Percentiles rank a stretch among this genome's conserved stretches.
Conservation (phyloP, 1,284 basidiomycete species). For the Apiotrichum brassicae region DNA sequence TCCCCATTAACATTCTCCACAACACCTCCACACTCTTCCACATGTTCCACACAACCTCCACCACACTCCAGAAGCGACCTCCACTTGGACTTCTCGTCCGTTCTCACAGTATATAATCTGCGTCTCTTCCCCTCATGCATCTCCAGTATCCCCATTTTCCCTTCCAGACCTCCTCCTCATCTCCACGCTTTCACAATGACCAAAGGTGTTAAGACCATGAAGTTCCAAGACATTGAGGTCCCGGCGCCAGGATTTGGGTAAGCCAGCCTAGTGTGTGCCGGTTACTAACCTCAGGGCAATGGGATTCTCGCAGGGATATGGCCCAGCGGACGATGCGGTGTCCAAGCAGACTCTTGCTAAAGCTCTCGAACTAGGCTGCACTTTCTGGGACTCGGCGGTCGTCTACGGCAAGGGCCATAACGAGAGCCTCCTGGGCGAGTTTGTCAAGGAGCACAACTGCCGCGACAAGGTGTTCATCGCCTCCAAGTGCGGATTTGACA, state of each 20-base stretch:
- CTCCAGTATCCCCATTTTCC: too few relatives aligned
- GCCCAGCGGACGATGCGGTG: conserved; percentile 21
- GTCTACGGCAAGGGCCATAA: conserved; percentile 41
- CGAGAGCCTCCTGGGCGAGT: conserved; percentile 43
- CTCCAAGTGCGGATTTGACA: conserved; percentile 42
- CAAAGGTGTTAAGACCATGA: conserved; percentile 13
- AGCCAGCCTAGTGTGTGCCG: conserved; percentile 6
- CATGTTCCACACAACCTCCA: too few relatives aligned
- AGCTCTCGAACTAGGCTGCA: conserved; percentile 37
- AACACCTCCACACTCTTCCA: too few relatives aligned
- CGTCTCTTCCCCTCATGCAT: too few relatives aligned
- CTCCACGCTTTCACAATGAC: too few relatives aligned
- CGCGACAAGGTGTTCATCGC: conserved; percentile 45
- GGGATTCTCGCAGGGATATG: conserved; percentile 22
- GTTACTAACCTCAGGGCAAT: conserved; percentile 20
- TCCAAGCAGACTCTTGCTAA: conserved; percentile 21
- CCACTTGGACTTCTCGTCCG: too few relatives aligned
- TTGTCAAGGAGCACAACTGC: conserved; percentile 30
- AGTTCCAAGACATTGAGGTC: conserved; percentile 29
- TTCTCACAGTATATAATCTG: too few relatives aligned
- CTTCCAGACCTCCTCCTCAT: too few relatives aligned
- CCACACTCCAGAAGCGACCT: too few relatives aligned
- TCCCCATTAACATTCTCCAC: too few relatives aligned
- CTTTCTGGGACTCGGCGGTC: conserved; percentile 39
- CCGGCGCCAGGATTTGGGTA: conserved; percentile 34